phyloP scores from a whole-genome alignment of 2,329 filamentous ascomycete genomes.

The Pseudogymnoascus sp. region DNA sequence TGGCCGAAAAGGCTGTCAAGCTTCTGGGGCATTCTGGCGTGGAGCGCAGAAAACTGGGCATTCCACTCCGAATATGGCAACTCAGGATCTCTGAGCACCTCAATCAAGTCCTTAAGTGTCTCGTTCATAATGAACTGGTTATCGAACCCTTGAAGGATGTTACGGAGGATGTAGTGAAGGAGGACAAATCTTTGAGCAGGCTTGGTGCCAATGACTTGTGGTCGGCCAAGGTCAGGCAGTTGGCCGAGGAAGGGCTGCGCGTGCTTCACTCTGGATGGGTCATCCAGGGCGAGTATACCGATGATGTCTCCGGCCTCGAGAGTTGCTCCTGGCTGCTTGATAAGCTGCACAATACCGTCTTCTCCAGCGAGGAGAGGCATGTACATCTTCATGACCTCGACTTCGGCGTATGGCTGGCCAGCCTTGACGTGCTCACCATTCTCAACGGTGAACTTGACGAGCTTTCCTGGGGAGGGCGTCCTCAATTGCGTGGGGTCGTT shows the following conservation, averaged over 20 bases:
- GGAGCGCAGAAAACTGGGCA: slow-evolving; percentile 90
- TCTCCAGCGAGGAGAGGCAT: slow-evolving; percentile 95
- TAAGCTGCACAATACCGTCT: slow-evolving; percentile 92
- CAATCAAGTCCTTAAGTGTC: slow-evolving; percentile 80
- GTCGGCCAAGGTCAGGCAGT: slow-evolving; percentile 76
- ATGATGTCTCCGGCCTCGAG: slow-evolving; percentile 97
- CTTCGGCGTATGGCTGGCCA: slow-evolving; percentile 88
- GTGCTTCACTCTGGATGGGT: slow-evolving; percentile 93
- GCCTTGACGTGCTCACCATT: slow-evolving; percentile 90
- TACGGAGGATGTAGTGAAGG: slow-evolving; percentile 67
- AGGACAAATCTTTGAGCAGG: slow-evolving; percentile 78
- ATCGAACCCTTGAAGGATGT: slow-evolving; percentile 90
- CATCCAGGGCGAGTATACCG: slow-evolving; percentile 91
- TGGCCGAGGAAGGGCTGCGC: slow-evolving; percentile 89
- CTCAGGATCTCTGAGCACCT: slow-evolving; percentile 80
- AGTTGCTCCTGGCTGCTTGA: slow-evolving; percentile 98
- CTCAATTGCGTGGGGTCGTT: slow-evolving; percentile 97
- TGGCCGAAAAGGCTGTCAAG: slow-evolving; percentile 75
- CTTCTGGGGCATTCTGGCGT: slow-evolving; percentile 93
- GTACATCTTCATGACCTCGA: slow-evolving; percentile 99
- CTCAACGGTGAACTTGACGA: slow-evolving; percentile 95
- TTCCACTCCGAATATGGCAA: slow-evolving; percentile 96
- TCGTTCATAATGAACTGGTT: slow-evolving; percentile 93
- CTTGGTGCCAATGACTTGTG: slow-evolving; percentile 83
- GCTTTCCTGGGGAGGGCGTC: slow-evolving; percentile 90